Conservation (phyloP, 2,329 filamentous ascomycete genomes). For the Pseudopyricularia javanii region DNA sequence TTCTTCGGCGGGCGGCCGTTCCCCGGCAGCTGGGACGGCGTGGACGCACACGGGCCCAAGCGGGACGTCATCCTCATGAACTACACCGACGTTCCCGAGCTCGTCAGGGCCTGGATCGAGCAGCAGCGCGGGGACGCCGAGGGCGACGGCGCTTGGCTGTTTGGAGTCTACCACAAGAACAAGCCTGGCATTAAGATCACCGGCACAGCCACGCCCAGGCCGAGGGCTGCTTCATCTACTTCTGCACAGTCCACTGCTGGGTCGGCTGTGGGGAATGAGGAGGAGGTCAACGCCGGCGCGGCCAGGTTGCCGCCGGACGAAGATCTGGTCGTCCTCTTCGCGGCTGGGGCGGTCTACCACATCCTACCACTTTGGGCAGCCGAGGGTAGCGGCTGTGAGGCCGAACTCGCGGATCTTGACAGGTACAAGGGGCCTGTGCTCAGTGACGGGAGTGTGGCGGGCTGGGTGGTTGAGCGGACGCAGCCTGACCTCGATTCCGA, state of each 20-base stretch:
- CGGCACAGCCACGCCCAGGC: slow-evolving; percentile 18
- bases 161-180: slow-evolving; percentile 26
- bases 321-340: slow-evolving; percentile 32
- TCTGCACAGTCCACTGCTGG: too few relatives aligned
- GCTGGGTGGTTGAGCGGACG: slow-evolving; percentile 45
- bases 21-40: slow-evolving; percentile 38
- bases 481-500: slow-evolving; percentile 23
- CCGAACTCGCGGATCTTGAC: slow-evolving; percentile 19
- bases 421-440: slow-evolving; percentile 14
- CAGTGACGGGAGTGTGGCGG: slow-evolving; percentile 25
- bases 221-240: slow-evolving; percentile 10
- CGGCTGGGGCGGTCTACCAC: slow-evolving; percentile 37
- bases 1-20: slow-evolving; percentile 28
- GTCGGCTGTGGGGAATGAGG: slow-evolving; percentile 14
- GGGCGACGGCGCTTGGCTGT: slow-evolving; percentile 21
- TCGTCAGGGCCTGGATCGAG: slow-evolving; percentile 35
- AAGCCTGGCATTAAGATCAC: slow-evolving; percentile 24
- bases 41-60: slow-evolving; percentile 37
- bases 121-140: slow-evolving; percentile 14
- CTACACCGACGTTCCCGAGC: slow-evolving; percentile 26
- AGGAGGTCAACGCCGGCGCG: slow-evolving; percentile 17
- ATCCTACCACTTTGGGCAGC: slow-evolving; percentile 37
- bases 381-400: slow-evolving; percentile 26
- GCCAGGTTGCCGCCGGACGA: slow-evolving; percentile 16
- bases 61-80: slow-evolving; percentile 34